Evolutionary conservation across 495 filamentous ascomycete species (phyloP), one percentile per base, ranked within the genome.

Genomic region (Usnea hakonensis): DNA sequence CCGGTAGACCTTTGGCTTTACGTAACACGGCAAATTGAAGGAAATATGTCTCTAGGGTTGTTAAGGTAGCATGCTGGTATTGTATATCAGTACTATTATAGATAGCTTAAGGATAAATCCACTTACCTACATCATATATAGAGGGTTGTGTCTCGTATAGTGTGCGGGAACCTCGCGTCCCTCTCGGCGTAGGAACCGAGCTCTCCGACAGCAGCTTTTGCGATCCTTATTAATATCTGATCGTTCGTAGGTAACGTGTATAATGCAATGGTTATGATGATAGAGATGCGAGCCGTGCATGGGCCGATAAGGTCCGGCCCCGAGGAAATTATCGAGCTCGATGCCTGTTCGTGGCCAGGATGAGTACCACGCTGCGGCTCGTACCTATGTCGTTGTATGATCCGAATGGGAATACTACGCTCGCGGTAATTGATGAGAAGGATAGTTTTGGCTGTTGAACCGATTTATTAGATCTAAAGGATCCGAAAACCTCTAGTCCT

Each of bases 21-120:
- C 56, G 56, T 40, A 58, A 44, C 13, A 41, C 19, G 19, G 19
- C 56, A 26, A 58, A 58, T 41, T 58, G 56, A 33, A 58, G 40
- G 37, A 17, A 41, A 32, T 26, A 58, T n/a, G 37, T 41, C 37
- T 58, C 56, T 8, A 23, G 17, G 9, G 36, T 38, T 21, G 56
- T 58, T 36, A 58, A 44, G n/a, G 56, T 36, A 40, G 56, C 56
- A 44, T 58, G 36, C 56, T 58, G 36, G n/a, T n/a, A 21, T 21
- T 32, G 17, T 40, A 41, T 16, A 11, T 36, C 35, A 36, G 5
- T 36, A 36, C n/a, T n/a, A 11, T 36, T 36, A 5, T 36, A 11
- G 5, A 5, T 36, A 36, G 5, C 35, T 36, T 36, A 36, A 36
- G 35, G 11, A 36, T 11, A 11, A 11, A 36, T 36, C 35, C 5